These are phyloP conservation scores for Aspergillus proliferans DNA, from an alignment of 2,329 filamentous ascomycete species.

Conservation along the genomic window DNA sequence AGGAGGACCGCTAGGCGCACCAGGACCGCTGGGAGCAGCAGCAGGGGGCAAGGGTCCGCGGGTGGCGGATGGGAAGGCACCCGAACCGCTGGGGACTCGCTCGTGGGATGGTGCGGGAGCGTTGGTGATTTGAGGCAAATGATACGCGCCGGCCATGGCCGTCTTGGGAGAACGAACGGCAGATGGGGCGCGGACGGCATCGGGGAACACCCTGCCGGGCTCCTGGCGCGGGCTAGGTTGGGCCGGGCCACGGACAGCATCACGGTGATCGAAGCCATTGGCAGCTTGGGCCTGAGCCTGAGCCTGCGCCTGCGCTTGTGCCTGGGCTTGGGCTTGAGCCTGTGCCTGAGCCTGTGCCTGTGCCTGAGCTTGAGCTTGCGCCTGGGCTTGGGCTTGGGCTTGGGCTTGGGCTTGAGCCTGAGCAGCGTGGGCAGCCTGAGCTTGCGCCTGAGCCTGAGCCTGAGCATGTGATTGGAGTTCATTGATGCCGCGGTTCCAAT, in stretches of 20 bases:
- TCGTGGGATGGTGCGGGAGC: constrained; percentile 39
- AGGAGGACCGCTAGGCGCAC: constrained; percentile 52
- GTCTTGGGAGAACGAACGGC: constrained; percentile 57
- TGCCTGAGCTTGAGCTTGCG: constrained; percentile 33
- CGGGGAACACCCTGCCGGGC: constrained; percentile 62
- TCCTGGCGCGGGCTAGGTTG: constrained; percentile 72
- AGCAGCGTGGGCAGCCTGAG: constrained; percentile 2
- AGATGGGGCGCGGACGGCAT: constrained; percentile 52
- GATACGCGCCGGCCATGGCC: constrained; percentile 47
- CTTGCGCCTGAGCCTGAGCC: constrained; percentile 14
- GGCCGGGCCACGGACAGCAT: constrained; percentile 62
- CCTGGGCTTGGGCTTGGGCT: not conserved
- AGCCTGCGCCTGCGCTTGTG: constrained; percentile 27
- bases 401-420: not conserved
- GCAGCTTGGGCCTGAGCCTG: constrained; percentile 46
- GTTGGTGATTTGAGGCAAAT: constrained; percentile 47
- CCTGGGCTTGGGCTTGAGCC: constrained; percentile 44
- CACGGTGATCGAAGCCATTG: constrained; percentile 76
- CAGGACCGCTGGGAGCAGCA: constrained; percentile 39
- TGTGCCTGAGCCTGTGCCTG: not conserved
- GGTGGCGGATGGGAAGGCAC: constrained; percentile 28
- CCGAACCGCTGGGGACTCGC: constrained; percentile 25
- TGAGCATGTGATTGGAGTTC: constrained; percentile 62
- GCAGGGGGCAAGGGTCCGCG: constrained; percentile 41
- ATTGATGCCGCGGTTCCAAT: constrained; percentile 64